phyloP scores from a whole-genome alignment of 257 asterid genomes.

The Lavandula angustifolia region DNA sequence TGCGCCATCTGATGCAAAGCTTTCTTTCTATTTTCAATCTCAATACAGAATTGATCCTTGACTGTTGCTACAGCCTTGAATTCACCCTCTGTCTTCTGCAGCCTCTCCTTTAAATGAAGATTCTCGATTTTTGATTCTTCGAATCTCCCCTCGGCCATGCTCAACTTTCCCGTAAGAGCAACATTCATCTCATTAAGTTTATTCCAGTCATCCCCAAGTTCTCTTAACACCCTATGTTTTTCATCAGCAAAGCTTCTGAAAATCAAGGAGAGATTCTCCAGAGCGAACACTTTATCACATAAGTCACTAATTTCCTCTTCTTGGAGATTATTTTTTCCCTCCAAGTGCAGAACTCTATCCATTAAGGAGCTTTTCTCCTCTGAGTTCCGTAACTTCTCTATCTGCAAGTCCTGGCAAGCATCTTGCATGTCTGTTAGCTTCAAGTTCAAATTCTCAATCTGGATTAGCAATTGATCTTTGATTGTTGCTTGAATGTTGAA shows the following conservation, averaged over 20 bases:
- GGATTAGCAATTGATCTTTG: constrained; percentile 46
- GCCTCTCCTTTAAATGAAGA: constrained; percentile 43
- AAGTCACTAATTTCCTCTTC: constrained; percentile 62
- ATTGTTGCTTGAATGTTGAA: constrained; percentile 33
- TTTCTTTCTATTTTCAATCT: constrained; percentile 46
- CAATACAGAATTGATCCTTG: constrained; percentile 47
- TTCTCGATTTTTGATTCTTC: constrained; percentile 54
- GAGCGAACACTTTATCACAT: constrained; percentile 47
- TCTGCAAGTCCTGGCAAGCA: too few species aligned
- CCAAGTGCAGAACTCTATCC: constrained; percentile 43
- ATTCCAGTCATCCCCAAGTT: constrained; percentile 44
- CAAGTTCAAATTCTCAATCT: constrained; percentile 34
- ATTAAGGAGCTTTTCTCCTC: constrained; percentile 54
- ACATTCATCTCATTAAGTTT: constrained; percentile 43
- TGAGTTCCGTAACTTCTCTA: too few species aligned
- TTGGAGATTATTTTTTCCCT: constrained; percentile 45
- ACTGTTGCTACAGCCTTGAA: constrained; percentile 34
- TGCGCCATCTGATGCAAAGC: constrained; percentile 44
- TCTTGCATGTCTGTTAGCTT: too few species aligned
- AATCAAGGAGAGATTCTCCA: constrained; percentile 52
- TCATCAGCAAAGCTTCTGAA: constrained; percentile 56
- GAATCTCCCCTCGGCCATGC: constrained; percentile 50
- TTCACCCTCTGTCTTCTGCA: constrained; percentile 50
- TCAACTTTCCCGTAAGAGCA: constrained; percentile 47
- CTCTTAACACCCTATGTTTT: constrained; percentile 47